A percentile compares a stretch with the other conserved stretches of the same genome.
Evolutionary conservation across 2,329 filamentous ascomycete genomes (phyloP).

Genomic region (Nigrograna mackinnonii): DNA sequence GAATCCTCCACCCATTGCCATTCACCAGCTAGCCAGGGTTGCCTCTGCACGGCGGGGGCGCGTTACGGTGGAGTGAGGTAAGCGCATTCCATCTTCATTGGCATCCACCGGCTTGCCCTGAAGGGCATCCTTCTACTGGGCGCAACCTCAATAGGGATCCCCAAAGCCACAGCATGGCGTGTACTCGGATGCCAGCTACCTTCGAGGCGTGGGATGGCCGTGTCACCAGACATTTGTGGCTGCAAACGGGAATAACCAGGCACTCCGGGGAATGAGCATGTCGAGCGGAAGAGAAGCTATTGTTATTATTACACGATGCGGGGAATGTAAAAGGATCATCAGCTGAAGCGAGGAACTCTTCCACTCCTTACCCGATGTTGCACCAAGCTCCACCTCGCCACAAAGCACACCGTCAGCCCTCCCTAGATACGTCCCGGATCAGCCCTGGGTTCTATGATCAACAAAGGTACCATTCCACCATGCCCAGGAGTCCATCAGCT

Average conservation of each 20-base stretch:
- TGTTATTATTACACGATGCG: conserved; percentile 7
- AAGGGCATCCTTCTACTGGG: neutral
- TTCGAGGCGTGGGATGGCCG: conserved; percentile 16
- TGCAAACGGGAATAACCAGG: conserved; percentile 4
- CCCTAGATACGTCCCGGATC: neutral
- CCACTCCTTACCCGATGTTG: conserved; percentile 8
- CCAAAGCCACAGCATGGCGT: neutral
- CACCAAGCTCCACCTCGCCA: conserved; percentile 1
- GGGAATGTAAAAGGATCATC: conserved; percentile 3
- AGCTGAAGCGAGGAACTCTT: conserved; percentile 4
- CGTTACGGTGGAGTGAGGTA: no score
- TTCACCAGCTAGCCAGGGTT: no score
- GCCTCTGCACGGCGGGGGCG: no score
- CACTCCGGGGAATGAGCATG: neutral
- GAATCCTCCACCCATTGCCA: no score
- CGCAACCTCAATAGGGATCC: neutral
- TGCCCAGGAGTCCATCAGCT: neutral
- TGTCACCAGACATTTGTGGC: conserved; percentile 13
- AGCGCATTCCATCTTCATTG: neutral
- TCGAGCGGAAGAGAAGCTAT: neutral
- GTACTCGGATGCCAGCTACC: neutral
- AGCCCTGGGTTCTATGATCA: neutral
- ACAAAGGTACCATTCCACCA: neutral
- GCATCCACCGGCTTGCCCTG: neutral
- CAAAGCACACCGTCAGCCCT: no score